Base-by-base conservation (phyloP, 2,329 filamentous ascomycete genomes). In the Dryadomyces sulphureus region DNA sequence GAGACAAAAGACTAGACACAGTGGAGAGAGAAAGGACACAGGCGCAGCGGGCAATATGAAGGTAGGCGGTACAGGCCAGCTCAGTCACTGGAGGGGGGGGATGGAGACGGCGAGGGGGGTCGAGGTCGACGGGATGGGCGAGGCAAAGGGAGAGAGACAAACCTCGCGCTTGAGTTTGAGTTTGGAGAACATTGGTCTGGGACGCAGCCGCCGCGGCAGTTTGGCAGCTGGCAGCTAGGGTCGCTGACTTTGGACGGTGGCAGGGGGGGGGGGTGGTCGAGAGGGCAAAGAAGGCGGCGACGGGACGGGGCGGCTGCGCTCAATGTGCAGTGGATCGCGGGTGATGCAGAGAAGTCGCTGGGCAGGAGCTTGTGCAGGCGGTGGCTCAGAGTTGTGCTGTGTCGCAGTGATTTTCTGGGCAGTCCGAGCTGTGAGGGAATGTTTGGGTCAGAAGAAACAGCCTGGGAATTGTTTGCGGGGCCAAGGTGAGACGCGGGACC, bases 91-190 rank as follows among this genome's bases (percentile, higher is more conserved):
- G 16, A 22, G 20, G 36, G 19, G n/a, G 11, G n/a, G 34, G 14
- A 36, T 3, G 17, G 2, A n/a, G 34, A 32, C 7, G 27, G 27
- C 27, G 34, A n/a, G n/a, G n/a, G n/a, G n/a, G n/a, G n/a, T n/a
- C n/a, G n/a, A n/a, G n/a, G n/a, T n/a, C n/a, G n/a, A n/a, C n/a
- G n/a, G n/a, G n/a, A n/a, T n/a, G n/a, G n/a, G n/a, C n/a, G n/a
- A 32, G 27, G 7, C 27, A 22, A 24, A 20, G n/a, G 19, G n/a
- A 22, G 38, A 42, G 27, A 38, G 25, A 53, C 52, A 35, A 38
- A 55, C 54, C 52, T 55, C 54, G 50, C 54, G 54, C 51, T 55
- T 55, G 38, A 55, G 50, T 49, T 55, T 55, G 41, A 55, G 49
- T 55, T 55, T 55, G 46, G 53, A 53, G 43, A 55, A 54, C 54